phyloP scores from a whole-genome alignment of 805 yeast genomes.

The Yamadazyma paraphyllophila region DNA sequence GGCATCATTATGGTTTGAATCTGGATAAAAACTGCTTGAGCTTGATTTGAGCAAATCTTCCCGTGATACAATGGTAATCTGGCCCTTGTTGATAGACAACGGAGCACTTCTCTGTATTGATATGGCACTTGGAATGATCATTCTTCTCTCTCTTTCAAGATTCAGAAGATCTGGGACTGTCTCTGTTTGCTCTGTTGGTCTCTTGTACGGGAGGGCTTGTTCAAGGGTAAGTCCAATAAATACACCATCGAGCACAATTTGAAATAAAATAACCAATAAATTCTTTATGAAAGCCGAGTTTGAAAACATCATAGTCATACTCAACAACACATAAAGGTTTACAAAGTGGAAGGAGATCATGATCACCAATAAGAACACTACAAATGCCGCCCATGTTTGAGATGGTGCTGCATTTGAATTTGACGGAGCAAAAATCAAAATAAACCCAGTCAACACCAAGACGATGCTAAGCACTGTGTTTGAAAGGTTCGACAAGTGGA shows the following conservation, averaged over 20 bases:
- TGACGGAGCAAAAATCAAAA: neutral
- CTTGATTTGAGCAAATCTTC: neutral
- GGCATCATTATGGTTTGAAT: neutral
- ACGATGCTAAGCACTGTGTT: slow-evolving; percentile 1
- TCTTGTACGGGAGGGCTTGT: neutral
- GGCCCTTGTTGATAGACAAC: neutral
- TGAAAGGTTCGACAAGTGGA: slow-evolving; percentile 9
- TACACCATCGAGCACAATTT: neutral
- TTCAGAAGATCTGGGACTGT: neutral
- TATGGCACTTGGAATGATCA: too few relatives aligned
- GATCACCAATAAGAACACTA: neutral
- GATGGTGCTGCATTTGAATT: neutral
- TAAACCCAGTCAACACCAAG: neutral
- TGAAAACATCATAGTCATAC: neutral
- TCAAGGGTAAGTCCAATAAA: neutral
- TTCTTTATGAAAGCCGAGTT: neutral
- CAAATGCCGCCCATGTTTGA: neutral
- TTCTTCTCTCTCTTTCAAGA: too few relatives aligned
- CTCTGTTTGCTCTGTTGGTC: neutral
- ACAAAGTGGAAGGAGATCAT: slow-evolving; percentile 1
- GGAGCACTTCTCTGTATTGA: neutral
- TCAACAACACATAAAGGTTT: neutral
- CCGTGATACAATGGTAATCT: neutral
- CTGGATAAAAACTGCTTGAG: neutral
- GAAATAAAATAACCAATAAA: neutral